Base-by-base conservation (phyloP, 164 flowering plant genomes). In the Macadamia tetraphylla region DNA sequence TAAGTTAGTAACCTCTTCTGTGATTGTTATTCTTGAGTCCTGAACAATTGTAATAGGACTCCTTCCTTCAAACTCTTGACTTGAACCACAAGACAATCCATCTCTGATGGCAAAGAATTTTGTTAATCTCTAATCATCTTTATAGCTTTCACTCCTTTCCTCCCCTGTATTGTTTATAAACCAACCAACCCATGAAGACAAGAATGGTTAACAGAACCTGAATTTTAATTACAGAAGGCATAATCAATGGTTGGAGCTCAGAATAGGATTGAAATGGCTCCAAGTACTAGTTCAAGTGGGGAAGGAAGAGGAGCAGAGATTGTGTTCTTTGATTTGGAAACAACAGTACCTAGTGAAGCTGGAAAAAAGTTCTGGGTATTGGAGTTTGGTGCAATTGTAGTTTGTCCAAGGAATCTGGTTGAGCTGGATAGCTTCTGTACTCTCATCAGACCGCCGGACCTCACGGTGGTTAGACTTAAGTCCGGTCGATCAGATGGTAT, bases 281-380 rank as follows among this genome's bases (percentile, higher is more conserved):
- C 23, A 23, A 23, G 18, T 62, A 64, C 31, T 55, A 58, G 40
- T 31, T 62, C 77, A 60, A 57, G 55, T 10, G 44, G 30, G 14
- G 35, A 51, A 14, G 29, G 59, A 35, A 6, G 59, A 35, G 9
- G 65, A 30, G 6, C 86, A 17, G 85, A 91, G 77, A 90, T 91
- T 43, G 98, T 88, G 58, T 91, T 94, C 78, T 90, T 88, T 51
- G 97, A 94, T 78, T 64, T 94, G 60, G 98, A 94, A 81, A 94
- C 97, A 1, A 90, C 84, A 0, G 93, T 91, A 1, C 97, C 98
- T 1, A 82, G 64, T 2, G 80, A 74, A 80, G 43, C 77, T 0
- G 90, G 96, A 58, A 80, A 82, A 35, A 67, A 78, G 63, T 88
- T 87, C 73, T 73, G 80, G 76, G 81, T 94, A 0, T 60, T 91